These are phyloP conservation scores for Petasospora fabianii DNA, from an alignment of 1,139 yeast species.

Conservation along the genomic window DNA sequence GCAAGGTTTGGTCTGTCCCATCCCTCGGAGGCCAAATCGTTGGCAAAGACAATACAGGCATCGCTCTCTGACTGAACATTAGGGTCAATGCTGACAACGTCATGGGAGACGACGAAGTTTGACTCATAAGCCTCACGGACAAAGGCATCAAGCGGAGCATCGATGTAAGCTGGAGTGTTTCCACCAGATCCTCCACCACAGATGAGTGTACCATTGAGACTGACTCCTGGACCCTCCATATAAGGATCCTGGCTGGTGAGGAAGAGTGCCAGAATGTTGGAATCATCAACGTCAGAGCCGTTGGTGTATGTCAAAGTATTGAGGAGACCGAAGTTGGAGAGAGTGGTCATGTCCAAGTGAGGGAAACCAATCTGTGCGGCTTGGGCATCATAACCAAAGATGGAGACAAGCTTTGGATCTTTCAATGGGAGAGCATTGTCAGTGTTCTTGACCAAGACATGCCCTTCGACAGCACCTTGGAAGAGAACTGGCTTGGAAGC, in stretches of 20 bases:
- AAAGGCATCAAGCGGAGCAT: constrained; percentile 50
- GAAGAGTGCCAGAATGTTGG: constrained; percentile 50
- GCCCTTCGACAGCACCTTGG: constrained; percentile 36
- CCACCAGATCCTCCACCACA: constrained; percentile 53
- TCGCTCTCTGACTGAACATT: constrained; percentile 38
- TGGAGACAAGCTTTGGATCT: constrained; percentile 45
- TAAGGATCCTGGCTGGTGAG: constrained; percentile 37
- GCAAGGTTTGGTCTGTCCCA: constrained; percentile 48
- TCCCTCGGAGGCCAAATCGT: constrained; percentile 50
- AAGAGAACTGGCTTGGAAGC: constrained; percentile 30
- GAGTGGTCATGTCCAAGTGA: constrained; percentile 30
- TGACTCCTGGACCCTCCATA: constrained; percentile 32
- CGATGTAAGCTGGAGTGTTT: constrained; percentile 44
- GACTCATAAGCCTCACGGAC: constrained; percentile 27
- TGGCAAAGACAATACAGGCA: constrained; percentile 49
- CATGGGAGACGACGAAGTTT: constrained; percentile 39
- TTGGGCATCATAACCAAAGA: constrained; percentile 48
- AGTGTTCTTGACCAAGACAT: constrained; percentile 10
- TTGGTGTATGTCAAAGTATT: constrained; percentile 52
- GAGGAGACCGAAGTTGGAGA: constrained; percentile 45
- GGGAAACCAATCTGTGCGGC: constrained; percentile 41
- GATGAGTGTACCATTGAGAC: constrained; percentile 40
- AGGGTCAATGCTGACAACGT: constrained; percentile 39
- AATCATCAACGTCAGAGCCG: constrained; percentile 54
- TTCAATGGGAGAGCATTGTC: constrained; percentile 23